Percentiles rank a stretch among this genome's conserved stretches.
Evolutionary conservation across 805 yeast species (phyloP).

Genomic region (Pichia thaimueangensis): DNA sequence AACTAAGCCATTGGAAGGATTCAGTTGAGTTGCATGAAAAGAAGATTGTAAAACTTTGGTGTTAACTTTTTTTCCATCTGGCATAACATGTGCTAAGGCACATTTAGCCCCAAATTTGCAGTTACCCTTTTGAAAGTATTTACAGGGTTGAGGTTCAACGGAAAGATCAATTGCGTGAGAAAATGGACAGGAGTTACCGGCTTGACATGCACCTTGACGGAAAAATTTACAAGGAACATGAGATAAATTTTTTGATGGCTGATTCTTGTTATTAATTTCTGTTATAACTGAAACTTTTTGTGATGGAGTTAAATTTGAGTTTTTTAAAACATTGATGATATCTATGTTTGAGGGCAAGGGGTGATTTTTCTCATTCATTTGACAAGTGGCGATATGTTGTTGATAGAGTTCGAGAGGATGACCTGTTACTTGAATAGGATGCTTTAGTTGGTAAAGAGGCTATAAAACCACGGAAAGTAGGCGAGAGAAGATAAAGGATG

Average conservation of each 20-base stretch:
- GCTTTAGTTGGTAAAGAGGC: background rate
- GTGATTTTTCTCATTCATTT: constrained; percentile 48
- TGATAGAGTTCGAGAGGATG: background rate
- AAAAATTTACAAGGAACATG: constrained; percentile 97
- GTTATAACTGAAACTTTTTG: constrained; percentile 20
- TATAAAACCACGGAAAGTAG: no score
- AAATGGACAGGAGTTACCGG: constrained; percentile 88
- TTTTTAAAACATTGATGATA: constrained; percentile 16
- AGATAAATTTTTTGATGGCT: constrained; percentile 43
- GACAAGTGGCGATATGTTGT: no score
- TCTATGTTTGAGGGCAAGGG: constrained; percentile 10
- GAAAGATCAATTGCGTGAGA: constrained; percentile 64
- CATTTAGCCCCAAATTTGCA: constrained; percentile 94
- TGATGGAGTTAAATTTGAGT: constrained; percentile 17
- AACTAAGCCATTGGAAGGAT: background rate
- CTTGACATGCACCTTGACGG: constrained; percentile 90
- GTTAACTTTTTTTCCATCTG: constrained; percentile 82
- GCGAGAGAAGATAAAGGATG: background rate
- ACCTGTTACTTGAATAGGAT: no score
- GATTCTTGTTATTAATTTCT: constrained; percentile 20
- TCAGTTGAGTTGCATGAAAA: background rate
- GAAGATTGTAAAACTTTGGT: constrained; percentile 32
- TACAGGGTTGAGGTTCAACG: constrained; percentile 65
- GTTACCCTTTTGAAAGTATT: constrained; percentile 92
- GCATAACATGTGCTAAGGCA: constrained; percentile 85